A percentile compares a stretch with the other conserved stretches of the same genome.
Conservation (phyloP, 139 green algal genomes). For the Coelastrella sp. region DNA sequence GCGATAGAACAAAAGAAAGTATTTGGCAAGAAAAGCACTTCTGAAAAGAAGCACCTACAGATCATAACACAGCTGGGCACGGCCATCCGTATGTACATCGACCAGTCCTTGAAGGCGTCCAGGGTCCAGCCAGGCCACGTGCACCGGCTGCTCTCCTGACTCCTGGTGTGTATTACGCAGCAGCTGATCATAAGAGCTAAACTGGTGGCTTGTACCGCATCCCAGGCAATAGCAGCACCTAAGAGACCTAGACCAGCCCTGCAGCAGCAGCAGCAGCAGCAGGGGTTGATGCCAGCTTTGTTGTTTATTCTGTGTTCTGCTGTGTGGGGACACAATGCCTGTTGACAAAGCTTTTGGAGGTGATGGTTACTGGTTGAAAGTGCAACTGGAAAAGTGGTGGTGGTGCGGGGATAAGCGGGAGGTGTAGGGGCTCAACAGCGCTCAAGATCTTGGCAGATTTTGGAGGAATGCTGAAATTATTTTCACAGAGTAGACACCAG, state of each 20-base stretch:
- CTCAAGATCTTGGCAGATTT: no score
- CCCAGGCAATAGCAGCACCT: constrained; percentile 66
- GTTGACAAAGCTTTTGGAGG: no score
- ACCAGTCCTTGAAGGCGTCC: constrained; percentile 73
- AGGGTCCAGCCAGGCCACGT: constrained; percentile 70
- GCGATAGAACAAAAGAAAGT: no score
- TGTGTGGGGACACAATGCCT: neutral
- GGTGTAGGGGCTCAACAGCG: no score
- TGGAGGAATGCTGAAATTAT: no score
- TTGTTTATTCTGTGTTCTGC: neutral
- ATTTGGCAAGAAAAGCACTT: no score
- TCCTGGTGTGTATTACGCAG: constrained; percentile 48
- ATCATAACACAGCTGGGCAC: constrained; percentile 78
- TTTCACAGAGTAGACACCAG: no score
- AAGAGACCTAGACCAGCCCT: constrained; percentile 64
- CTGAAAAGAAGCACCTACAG: constrained; percentile 44
- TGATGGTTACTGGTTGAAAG: no score
- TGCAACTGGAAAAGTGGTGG: no score
- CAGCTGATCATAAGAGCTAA: constrained; percentile 57
- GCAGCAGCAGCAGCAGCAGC: neutral
- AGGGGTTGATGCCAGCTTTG: neutral
- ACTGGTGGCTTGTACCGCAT: constrained; percentile 58
- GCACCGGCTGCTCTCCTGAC: constrained; percentile 46
- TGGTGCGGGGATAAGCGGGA: no score
- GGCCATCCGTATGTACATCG: constrained; percentile 70